Evolutionary conservation across 225 moss, liverwort and hornwort species (phyloP).

Genomic region (Marchantia polymorpha): DNA sequence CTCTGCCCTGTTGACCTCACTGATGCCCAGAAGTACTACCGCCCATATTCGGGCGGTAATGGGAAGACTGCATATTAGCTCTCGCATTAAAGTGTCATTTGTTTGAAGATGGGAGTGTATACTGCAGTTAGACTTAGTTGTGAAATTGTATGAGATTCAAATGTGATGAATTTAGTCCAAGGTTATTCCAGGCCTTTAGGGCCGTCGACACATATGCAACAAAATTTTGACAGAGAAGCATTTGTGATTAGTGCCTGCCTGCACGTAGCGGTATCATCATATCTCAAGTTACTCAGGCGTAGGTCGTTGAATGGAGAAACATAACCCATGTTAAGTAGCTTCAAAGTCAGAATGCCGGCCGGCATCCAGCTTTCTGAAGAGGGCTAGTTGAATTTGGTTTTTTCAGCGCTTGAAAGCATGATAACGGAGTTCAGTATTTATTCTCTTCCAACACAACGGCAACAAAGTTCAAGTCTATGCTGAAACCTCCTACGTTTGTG

Average conservation of each 20-base stretch:
- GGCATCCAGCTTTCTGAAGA: not conserved
- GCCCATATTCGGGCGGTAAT: not conserved
- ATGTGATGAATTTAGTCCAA: not conserved
- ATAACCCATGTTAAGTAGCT: not conserved
- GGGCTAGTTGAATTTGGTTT: not conserved
- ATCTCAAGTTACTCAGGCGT: not conserved
- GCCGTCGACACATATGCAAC: not conserved
- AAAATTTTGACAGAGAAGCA: not conserved
- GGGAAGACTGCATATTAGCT: not conserved
- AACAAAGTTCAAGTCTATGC: no score
- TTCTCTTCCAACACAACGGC: no score
- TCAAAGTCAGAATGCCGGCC: not conserved
- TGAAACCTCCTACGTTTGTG: no score
- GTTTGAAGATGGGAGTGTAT: not conserved
- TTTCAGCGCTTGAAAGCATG: not conserved
- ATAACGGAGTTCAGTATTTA: not conserved
- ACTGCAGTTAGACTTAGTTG: not conserved
- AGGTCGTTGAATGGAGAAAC: not conserved
- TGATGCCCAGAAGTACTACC: not conserved
- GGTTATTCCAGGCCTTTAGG: not conserved
- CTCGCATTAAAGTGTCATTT: not conserved
- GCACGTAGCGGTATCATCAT: not conserved
- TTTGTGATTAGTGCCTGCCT: not conserved
- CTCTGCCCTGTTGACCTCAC: not conserved
- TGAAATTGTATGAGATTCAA: not conserved